These are phyloP conservation scores for Davidsoniella australis DNA, from an alignment of 2,329 filamentous ascomycete genomes.

Conservation along the genomic window DNA sequence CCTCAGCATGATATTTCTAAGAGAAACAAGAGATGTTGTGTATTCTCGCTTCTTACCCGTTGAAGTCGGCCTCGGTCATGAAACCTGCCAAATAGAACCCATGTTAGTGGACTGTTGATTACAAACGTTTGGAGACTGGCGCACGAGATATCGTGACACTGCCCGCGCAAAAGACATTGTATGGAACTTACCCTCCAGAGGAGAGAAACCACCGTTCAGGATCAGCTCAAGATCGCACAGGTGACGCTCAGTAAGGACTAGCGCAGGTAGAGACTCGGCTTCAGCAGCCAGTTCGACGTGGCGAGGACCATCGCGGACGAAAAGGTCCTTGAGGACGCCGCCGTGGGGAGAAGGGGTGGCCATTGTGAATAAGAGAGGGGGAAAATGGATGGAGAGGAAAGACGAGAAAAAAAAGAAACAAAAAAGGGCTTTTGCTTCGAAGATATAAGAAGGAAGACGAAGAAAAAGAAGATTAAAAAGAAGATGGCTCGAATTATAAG, in stretches of 20 bases:
- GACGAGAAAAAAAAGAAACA: neutral
- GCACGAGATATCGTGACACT: neutral
- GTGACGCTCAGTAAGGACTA: slow-evolving; percentile 80
- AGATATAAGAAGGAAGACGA: slow-evolving; percentile 1
- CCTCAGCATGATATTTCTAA: neutral
- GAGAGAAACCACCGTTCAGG: slow-evolving; percentile 93
- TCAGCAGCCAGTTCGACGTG: slow-evolving; percentile 65
- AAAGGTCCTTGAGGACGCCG: slow-evolving; percentile 92
- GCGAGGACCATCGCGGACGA: slow-evolving; percentile 77
- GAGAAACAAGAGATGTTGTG: neutral
- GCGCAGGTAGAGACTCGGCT: slow-evolving; percentile 69
- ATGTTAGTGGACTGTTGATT: neutral
- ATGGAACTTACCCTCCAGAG: slow-evolving; percentile 63
- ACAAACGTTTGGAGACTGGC: no score
- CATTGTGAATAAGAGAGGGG: slow-evolving; percentile 26
- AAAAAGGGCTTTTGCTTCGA: neutral
- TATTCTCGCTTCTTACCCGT: slow-evolving; percentile 42
- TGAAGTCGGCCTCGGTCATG: slow-evolving; percentile 94
- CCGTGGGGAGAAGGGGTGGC: slow-evolving; percentile 57
- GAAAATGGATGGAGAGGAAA: neutral
- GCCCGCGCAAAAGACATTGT: slow-evolving; percentile 3
- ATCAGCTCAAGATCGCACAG: slow-evolving; percentile 96
- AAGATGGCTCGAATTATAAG: slow-evolving; percentile 3
- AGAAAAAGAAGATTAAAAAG: slow-evolving; percentile 13
- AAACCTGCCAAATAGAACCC: slow-evolving; percentile 45